Evolutionary conservation across 1,284 basidiomycete species (phyloP).

Genomic region (Phaffia rhodozyma): DNA sequence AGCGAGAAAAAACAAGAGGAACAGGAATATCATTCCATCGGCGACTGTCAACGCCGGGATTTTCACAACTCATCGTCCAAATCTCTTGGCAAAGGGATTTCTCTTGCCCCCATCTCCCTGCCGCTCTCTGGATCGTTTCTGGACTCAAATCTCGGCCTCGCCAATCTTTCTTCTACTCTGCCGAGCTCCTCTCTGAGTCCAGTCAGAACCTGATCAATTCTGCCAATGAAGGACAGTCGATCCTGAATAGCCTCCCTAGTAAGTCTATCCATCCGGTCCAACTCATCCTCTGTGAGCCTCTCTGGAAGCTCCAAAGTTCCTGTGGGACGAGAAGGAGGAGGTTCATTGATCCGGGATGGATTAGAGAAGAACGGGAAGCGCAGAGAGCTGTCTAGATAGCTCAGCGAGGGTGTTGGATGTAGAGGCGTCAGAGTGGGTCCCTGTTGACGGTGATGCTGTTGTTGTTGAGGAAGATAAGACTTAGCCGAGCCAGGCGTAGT

Average conservation of each 20-base stretch:
- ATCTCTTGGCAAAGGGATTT: not conserved
- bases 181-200: not conserved
- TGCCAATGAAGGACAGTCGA: not conserved
- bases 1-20: too few relatives aligned
- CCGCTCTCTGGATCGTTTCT: not conserved
- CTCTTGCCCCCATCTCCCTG: not conserved
- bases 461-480: too few relatives aligned
- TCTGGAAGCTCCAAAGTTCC: not conserved
- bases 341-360: too few relatives aligned
- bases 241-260: slow-evolving; percentile 4
- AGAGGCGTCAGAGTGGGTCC: slow-evolving; percentile 4
- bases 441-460: not conserved
- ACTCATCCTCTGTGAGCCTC: not conserved
- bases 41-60: not conserved
- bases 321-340: not conserved
- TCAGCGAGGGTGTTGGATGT: not conserved
- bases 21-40: not conserved
- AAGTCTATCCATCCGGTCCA: not conserved
- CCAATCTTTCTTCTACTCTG: not conserved
- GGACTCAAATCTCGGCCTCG: not conserved
- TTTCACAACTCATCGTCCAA: not conserved
- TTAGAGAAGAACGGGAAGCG: not conserved
- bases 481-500: too few relatives aligned
- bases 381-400: not conserved
- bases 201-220: slow-evolving; percentile 1